Conservation (phyloP, 495 filamentous ascomycete genomes). For the Penicillium bialowiezense region DNA sequence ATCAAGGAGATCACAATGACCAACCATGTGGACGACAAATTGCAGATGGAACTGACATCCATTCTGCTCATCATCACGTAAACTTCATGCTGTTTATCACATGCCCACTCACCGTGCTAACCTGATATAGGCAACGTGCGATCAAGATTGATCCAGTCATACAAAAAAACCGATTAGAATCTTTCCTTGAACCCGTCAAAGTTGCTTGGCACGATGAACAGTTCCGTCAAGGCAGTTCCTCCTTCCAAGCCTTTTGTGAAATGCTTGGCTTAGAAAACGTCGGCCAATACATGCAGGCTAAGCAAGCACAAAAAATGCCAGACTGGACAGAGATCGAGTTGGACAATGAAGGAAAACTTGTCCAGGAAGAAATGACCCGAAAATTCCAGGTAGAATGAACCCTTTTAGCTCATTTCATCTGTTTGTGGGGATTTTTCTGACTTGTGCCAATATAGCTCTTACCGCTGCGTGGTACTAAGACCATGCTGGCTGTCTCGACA, state of each 20-base stretch:
- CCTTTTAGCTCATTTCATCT: too few relatives aligned
- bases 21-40: slow-evolving; percentile 71
- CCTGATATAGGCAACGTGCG: slow-evolving; percentile 64
- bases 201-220: slow-evolving; percentile 73
- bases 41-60: slow-evolving; percentile 66
- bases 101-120: slow-evolving; percentile 3
- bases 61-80: slow-evolving; percentile 87
- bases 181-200: slow-evolving; percentile 76
- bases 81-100: slow-evolving; percentile 2
- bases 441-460: slow-evolving; percentile 48
- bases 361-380: slow-evolving; percentile 67
- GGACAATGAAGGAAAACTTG: slow-evolving; percentile 71
- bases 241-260: slow-evolving; percentile 75
- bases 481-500: slow-evolving; percentile 82
- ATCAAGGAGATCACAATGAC: slow-evolving; percentile 75
- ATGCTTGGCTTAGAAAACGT: slow-evolving; percentile 76
- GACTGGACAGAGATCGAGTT: slow-evolving; percentile 81
- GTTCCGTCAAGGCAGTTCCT: slow-evolving; percentile 65
- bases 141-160: slow-evolving; percentile 65
- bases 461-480: slow-evolving; percentile 83
- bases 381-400: slow-evolving; percentile 62
- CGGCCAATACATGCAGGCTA: slow-evolving; percentile 71
- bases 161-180: slow-evolving; percentile 61
- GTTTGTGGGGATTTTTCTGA: slow-evolving; percentile 2
- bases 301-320: slow-evolving; percentile 68